phyloP scores from a whole-genome alignment of 1,139 yeast genomes.

The Debaryomyces coudertii region DNA sequence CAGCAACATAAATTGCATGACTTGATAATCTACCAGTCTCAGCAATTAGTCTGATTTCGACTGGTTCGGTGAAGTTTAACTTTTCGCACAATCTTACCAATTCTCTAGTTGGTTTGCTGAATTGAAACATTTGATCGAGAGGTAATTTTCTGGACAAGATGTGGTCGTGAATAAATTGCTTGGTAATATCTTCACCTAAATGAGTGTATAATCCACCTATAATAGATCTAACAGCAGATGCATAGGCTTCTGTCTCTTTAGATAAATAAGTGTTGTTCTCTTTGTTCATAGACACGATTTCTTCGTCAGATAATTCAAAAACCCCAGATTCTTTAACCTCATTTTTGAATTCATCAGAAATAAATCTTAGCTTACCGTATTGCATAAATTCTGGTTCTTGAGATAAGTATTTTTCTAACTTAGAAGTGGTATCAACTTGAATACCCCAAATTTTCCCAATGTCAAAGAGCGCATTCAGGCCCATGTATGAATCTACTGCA shows the following conservation, averaged over 20 bases:
- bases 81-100: conserved; percentile 77
- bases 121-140: conserved; percentile 71
- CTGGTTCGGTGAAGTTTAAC: conserved; percentile 74
- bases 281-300: conserved; percentile 24
- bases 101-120: conserved; percentile 86
- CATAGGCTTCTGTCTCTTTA: conserved; percentile 45
- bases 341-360: conserved; percentile 35
- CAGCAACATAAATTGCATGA: conserved; percentile 87
- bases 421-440: conserved; percentile 66
- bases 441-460: conserved; percentile 88
- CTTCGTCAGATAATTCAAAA: conserved; percentile 45
- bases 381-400: conserved; percentile 67
- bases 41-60: conserved; percentile 75
- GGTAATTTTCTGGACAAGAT: conserved; percentile 79
- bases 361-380: conserved; percentile 67
- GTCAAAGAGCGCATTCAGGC: conserved; percentile 61
- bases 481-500: conserved; percentile 74
- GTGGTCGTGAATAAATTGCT: conserved; percentile 69
- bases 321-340: conserved; percentile 54
- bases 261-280: conserved; percentile 28
- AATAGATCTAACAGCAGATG: conserved; percentile 69
- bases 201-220: conserved; percentile 73
- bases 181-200: conserved; percentile 62
- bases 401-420: conserved; percentile 68
- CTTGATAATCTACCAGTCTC: conserved; percentile 90